Evolutionary conservation across 805 yeast genomes (phyloP).

Genomic region (Dipodascopsis tothii): DNA sequence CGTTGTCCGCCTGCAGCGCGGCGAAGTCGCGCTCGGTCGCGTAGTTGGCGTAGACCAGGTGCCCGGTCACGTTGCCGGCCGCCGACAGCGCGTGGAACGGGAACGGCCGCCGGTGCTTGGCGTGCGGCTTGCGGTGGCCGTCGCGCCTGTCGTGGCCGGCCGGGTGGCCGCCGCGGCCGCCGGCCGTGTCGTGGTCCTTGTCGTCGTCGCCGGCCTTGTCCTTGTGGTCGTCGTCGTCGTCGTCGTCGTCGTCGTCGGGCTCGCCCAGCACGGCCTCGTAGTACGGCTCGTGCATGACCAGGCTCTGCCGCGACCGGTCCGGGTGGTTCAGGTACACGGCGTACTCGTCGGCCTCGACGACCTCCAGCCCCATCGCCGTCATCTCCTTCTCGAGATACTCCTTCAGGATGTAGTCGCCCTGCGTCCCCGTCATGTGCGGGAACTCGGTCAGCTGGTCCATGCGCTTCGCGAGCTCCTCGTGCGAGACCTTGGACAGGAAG

Average conservation of each 20-base stretch:
- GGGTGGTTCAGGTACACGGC: conserved; percentile 64
- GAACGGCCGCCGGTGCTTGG: conserved; percentile 14
- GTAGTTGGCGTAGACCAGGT: conserved; percentile 59
- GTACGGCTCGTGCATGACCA: not conserved
- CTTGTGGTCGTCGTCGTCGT: conserved; percentile 38
- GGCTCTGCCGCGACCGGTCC: conserved; percentile 27
- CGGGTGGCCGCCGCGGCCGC: too few species aligned
- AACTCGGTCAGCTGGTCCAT: conserved; percentile 66
- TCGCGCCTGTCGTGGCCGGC: too few species aligned
- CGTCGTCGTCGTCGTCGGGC: conserved; percentile 38
- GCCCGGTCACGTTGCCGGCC: conserved; percentile 63
- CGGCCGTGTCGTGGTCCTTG: too few species aligned
- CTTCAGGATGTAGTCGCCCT: conserved; percentile 71
- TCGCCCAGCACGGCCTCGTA: not conserved
- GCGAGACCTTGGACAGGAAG: conserved; percentile 47
- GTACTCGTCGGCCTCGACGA: conserved; percentile 45
- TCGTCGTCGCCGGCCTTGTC: not conserved
- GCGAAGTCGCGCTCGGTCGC: conserved; percentile 58
- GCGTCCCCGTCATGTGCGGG: conserved; percentile 84
- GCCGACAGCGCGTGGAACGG: conserved; percentile 73
- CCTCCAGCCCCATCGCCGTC: conserved; percentile 43
- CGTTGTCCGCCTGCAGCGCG: conserved; percentile 38
- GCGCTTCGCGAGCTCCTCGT: conserved; percentile 53
- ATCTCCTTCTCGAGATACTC: conserved; percentile 46
- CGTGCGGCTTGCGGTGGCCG: too few species aligned